Evolutionary conservation across 176 grass and related monocot genomes (phyloP).

Genomic region (Rhynchospora pubera): DNA sequence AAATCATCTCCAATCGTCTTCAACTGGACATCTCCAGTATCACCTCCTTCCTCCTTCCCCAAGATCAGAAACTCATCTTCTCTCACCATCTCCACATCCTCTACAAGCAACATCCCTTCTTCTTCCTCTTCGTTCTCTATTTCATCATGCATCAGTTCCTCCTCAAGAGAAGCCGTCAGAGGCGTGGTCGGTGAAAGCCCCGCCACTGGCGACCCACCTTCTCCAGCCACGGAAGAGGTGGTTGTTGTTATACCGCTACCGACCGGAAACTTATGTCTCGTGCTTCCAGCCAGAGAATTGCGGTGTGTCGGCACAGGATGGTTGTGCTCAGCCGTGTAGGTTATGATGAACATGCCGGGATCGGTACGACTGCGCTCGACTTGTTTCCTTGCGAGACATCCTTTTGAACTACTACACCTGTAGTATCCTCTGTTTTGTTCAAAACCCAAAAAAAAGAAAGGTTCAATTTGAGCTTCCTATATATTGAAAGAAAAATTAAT

Average conservation of each 20-base stretch:
- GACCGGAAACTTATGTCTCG: constrained; percentile 26
- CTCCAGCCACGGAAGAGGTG: neutral
- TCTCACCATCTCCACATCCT: constrained; percentile 56
- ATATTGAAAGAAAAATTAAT: neutral
- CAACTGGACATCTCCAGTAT: constrained; percentile 7
- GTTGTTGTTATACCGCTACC: neutral
- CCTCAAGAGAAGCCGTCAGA: constrained; percentile 16
- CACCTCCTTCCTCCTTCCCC: constrained; percentile 19
- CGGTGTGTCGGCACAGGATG: constrained; percentile 58
- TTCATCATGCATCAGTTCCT: constrained; percentile 30
- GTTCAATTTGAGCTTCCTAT: neutral
- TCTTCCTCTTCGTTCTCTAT: constrained; percentile 29
- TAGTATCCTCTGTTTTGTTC: constrained; percentile 53
- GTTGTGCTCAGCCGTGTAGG: constrained; percentile 76
- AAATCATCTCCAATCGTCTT: constrained; percentile 1
- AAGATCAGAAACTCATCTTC: constrained; percentile 41
- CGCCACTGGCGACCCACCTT: neutral
- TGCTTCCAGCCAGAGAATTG: constrained; percentile 75
- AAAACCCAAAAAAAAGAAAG: neutral
- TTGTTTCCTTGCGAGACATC: constrained; percentile 60
- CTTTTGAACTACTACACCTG: constrained; percentile 63
- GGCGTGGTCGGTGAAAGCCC: constrained; percentile 21
- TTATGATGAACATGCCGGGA: constrained; percentile 41
- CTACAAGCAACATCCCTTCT: constrained; percentile 36
- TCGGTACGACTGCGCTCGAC: constrained; percentile 67